These are phyloP conservation scores for Leccinum boreale DNA, from an alignment of 768 basidiomycete species.

Conservation along the genomic window DNA sequence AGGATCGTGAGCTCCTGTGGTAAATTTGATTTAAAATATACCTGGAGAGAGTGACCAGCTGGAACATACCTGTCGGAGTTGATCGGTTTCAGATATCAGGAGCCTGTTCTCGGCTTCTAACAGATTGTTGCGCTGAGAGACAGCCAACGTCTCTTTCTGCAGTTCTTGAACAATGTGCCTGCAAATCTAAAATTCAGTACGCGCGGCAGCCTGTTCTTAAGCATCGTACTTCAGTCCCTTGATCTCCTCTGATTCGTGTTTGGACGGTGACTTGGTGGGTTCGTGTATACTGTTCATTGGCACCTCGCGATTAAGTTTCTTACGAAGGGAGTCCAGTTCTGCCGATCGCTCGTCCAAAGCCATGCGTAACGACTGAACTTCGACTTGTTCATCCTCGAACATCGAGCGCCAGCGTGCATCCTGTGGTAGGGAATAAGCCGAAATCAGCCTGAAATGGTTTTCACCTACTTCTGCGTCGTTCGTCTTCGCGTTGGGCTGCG, in stretches of 20 bases:
- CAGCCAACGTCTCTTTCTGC: constrained; percentile 70
- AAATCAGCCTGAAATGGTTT: background rate
- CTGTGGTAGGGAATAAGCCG: constrained; percentile 10
- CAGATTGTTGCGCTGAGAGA: constrained; percentile 63
- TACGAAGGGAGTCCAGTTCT: constrained; percentile 57
- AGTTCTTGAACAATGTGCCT: constrained; percentile 89
- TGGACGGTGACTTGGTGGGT: constrained; percentile 36
- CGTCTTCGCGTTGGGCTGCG: constrained; percentile 20
- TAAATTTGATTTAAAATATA: background rate
- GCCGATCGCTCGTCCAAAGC: constrained; percentile 37
- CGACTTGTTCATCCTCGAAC: constrained; percentile 31
- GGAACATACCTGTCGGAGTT: constrained; percentile 62
- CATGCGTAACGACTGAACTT: constrained; percentile 29
- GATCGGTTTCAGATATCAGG: constrained; percentile 52
- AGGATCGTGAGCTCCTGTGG: constrained; percentile 69
- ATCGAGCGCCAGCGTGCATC: constrained; percentile 27
- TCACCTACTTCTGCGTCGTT: constrained; percentile 26
- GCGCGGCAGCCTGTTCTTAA: background rate
- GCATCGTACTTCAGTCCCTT: constrained; percentile 70
- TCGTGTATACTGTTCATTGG: constrained; percentile 40
- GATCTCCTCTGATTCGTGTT: constrained; percentile 64
- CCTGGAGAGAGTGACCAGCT: background rate
- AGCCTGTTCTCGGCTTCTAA: constrained; percentile 75
- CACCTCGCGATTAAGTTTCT: constrained; percentile 58
- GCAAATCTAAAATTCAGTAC: constrained; percentile 2